These are phyloP conservation scores for Ascochyta rabiei DNA, from an alignment of 2,329 filamentous ascomycete species.

Conservation along the genomic window DNA sequence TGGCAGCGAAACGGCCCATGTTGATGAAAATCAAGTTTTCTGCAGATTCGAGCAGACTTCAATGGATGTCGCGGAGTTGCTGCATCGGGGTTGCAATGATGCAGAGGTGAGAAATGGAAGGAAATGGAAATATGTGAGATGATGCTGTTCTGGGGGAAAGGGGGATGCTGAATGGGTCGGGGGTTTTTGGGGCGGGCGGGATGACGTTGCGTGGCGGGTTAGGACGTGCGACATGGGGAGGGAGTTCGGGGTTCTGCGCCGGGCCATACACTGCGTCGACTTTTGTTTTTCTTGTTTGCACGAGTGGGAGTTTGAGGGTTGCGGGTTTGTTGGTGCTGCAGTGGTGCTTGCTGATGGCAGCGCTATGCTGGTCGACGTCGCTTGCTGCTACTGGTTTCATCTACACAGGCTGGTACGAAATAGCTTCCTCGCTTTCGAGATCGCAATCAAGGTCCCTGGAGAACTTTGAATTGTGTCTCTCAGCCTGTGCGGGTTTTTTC, in stretches of 20 bases:
- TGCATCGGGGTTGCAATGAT: constrained; percentile 4
- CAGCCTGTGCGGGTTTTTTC: neutral
- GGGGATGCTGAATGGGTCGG: neutral
- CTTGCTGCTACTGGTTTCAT: neutral
- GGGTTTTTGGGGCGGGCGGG: neutral
- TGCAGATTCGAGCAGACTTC: too few species aligned
- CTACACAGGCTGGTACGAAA: neutral
- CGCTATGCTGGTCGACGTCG: too few species aligned
- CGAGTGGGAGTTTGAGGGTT: too few species aligned
- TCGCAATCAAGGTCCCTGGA: too few species aligned
- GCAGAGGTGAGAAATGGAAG: too few species aligned
- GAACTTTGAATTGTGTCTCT: neutral
- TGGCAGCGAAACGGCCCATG: too few species aligned
- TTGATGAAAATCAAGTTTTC: too few species aligned
- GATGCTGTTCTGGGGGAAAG: too few species aligned
- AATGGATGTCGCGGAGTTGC: too few species aligned
- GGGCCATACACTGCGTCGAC: neutral
- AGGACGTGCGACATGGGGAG: constrained; percentile 4
- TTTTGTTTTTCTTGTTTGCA: neutral
- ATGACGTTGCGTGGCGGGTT: neutral
- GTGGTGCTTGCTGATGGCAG: too few species aligned
- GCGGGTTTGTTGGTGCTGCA: too few species aligned
- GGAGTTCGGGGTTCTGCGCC: neutral
- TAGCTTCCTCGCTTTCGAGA: neutral
- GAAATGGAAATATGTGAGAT: too few species aligned